Evolutionary conservation across 805 yeast species (phyloP).

Genomic region (Pichia nakasei): DNA sequence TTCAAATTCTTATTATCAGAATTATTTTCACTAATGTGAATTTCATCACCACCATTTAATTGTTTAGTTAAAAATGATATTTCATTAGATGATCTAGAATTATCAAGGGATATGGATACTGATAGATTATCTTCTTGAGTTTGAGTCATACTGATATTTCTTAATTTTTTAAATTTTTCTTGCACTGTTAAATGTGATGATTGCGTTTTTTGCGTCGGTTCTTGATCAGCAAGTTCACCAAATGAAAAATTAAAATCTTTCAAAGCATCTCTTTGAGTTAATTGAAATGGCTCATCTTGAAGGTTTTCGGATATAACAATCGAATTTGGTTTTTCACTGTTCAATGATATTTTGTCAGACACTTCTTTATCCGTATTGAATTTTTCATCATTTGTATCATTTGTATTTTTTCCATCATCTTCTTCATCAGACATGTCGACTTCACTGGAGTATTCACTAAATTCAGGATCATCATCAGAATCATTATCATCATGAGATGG

Average conservation of each 20-base stretch:
- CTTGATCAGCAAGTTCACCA: slow-evolving; percentile 18
- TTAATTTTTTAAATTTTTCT: slow-evolving; percentile 16
- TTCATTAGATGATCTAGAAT: not conserved
- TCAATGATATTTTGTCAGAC: too few species aligned
- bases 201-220: slow-evolving; percentile 14
- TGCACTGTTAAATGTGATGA: slow-evolving; percentile 4
- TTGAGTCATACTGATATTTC: not conserved
- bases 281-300: slow-evolving; percentile 9
- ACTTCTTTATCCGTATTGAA: slow-evolving; percentile 20
- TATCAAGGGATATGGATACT: not conserved
- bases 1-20: not conserved
- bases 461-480: slow-evolving; percentile 24
- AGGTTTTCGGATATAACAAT: not conserved
- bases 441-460: slow-evolving; percentile 22
- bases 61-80: slow-evolving; percentile 5
- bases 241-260: slow-evolving; percentile 18
- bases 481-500: slow-evolving; percentile 17
- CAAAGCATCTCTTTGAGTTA: slow-evolving; percentile 10
- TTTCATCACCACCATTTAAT: not conserved
- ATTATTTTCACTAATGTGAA: not conserved
- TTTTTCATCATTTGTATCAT: slow-evolving; percentile 15
- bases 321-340: too few species aligned
- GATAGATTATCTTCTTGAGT: slow-evolving; percentile 1
- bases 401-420: slow-evolving; percentile 1
- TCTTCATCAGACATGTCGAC: slow-evolving; percentile 18